Conservation (phyloP, 352 stramenopile species). For the Blastocystis hominis region DNA sequence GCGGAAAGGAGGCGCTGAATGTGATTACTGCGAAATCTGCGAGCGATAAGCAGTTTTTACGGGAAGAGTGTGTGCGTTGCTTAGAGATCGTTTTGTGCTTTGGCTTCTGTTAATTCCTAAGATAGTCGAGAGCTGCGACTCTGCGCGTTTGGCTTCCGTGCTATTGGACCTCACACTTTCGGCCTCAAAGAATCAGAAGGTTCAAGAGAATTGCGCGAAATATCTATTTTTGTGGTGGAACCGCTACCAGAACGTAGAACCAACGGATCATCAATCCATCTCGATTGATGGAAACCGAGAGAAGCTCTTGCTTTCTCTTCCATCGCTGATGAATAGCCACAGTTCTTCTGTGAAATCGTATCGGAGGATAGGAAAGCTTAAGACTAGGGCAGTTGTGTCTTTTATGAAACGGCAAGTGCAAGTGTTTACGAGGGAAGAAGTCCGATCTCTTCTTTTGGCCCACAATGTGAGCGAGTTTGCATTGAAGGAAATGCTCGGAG, state of each 20-base stretch:
- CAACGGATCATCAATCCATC: background rate
- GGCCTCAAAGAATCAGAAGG: background rate
- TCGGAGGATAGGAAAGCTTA: background rate
- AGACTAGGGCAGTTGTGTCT: background rate
- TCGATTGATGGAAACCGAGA: background rate
- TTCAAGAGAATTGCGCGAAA: background rate
- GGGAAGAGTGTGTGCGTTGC: constrained; percentile 18
- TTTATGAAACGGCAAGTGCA: background rate
- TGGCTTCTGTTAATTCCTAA: background rate
- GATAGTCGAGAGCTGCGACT: constrained; percentile 6
- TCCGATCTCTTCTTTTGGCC: background rate
- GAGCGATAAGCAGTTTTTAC: constrained; percentile 36
- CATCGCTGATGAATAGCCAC: constrained; percentile 1
- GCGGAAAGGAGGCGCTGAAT: background rate
- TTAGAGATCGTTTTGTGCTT: background rate
- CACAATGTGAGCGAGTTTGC: constrained; percentile 18
- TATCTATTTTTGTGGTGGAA: constrained; percentile 1
- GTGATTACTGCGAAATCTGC: background rate
- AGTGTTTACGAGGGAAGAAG: background rate
- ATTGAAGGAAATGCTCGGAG: background rate
- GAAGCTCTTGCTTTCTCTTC: background rate
- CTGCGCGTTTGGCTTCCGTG: background rate
- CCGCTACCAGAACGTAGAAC: background rate
- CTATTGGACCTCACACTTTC: background rate
- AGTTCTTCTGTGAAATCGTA: constrained; percentile 20